phyloP scores from a whole-genome alignment of 2,329 filamentous ascomycete species.

The Aspergillus nomiae region DNA sequence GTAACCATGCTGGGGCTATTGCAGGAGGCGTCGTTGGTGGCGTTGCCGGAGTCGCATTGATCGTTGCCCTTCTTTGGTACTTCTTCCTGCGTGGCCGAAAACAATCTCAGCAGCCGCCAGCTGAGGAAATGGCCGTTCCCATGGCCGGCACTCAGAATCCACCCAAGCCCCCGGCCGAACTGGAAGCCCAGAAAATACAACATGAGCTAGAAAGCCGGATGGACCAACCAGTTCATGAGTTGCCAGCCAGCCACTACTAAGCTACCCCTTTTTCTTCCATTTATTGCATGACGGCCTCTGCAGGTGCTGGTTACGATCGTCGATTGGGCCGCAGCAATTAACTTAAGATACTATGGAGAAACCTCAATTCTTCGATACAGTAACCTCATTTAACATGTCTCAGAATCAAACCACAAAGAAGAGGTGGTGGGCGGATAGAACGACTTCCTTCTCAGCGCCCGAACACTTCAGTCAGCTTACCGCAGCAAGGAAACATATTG shows the following conservation, averaged over 20 bases:
- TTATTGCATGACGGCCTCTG: too few relatives aligned
- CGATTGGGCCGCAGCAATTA: background rate
- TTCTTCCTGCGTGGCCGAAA: conserved; percentile 17
- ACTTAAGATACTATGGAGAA: background rate
- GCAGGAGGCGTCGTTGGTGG: conserved; percentile 22
- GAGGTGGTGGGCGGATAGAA: too few relatives aligned
- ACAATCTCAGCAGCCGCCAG: background rate
- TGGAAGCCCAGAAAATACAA: background rate
- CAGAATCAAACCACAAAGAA: too few relatives aligned
- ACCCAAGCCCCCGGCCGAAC: background rate
- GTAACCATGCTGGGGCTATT: conserved; percentile 9
- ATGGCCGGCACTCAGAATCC: background rate
- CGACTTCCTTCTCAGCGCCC: too few relatives aligned
- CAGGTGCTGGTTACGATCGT: background rate
- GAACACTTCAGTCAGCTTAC: too few relatives aligned
- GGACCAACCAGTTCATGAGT: background rate
- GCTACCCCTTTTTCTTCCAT: background rate
- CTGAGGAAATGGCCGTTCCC: background rate
- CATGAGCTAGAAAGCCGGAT: background rate
- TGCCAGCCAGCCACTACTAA: background rate
- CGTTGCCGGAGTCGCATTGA: conserved; percentile 17
- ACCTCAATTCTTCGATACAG: too few relatives aligned
- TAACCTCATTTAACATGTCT: too few relatives aligned
- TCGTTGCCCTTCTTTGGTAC: conserved; percentile 15
- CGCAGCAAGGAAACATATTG: too few relatives aligned